These are phyloP conservation scores for Xerocomellus intermedius DNA, from an alignment of 768 basidiomycete genomes.

Conservation along the genomic window DNA sequence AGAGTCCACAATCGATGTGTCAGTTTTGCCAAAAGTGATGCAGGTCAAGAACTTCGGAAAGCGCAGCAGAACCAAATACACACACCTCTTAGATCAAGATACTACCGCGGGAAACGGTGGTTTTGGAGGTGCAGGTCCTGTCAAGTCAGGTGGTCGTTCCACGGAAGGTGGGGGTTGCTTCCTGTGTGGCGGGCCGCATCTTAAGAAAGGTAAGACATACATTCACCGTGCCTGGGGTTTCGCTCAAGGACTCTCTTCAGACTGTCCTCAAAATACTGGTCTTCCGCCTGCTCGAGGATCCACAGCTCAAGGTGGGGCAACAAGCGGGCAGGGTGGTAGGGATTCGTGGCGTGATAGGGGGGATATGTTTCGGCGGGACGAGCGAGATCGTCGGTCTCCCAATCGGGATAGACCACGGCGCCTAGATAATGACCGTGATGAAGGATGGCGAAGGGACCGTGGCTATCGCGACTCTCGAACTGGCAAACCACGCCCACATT, in stretches of 20 bases:
- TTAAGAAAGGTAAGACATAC: constrained; percentile 70
- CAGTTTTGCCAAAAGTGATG: constrained; percentile 91
- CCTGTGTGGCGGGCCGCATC: constrained; percentile 89
- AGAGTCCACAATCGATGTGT: constrained; percentile 83
- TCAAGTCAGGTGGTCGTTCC: constrained; percentile 55
- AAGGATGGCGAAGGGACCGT: constrained; percentile 16
- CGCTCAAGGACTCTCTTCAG: constrained; percentile 26
- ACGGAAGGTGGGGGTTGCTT: constrained; percentile 77
- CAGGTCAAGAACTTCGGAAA: constrained; percentile 96
- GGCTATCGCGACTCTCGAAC: constrained; percentile 17
- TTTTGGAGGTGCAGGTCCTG: constrained; percentile 57
- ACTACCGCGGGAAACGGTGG: constrained; percentile 67
- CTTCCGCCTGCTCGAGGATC: constrained; percentile 29
- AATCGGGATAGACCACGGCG: constrained; percentile 24
- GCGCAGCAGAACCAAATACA: constrained; percentile 91
- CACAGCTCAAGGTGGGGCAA: constrained; percentile 31
- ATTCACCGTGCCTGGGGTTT: background rate
- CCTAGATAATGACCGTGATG: constrained; percentile 23
- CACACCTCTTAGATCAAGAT: constrained; percentile 93
- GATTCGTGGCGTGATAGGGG: constrained; percentile 39
- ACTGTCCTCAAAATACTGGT: constrained; percentile 53
- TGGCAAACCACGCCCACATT: constrained; percentile 23
- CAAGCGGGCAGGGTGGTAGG: constrained; percentile 34
- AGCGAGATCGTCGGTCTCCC: constrained; percentile 25
- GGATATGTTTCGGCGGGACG: constrained; percentile 13